Base-by-base conservation (phyloP, 495 filamentous ascomycete species). In the Amphirosellinia nigrospora region DNA sequence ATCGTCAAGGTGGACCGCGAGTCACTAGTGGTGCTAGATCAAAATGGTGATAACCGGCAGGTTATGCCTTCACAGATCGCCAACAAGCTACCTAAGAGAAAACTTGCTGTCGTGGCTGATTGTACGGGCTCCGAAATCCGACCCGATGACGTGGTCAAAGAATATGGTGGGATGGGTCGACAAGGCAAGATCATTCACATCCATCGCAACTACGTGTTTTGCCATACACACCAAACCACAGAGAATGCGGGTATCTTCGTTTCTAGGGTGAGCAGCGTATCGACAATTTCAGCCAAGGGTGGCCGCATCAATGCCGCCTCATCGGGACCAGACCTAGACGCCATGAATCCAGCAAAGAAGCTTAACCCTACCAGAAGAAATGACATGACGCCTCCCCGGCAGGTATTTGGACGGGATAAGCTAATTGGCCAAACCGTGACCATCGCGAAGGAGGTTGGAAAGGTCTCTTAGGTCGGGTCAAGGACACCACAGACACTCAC, bases 1-100 rank as follows among this genome's bases (percentile, higher is more conserved):
- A 89, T 98, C 50, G 89, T 96, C 81, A 97, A 97, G 80, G 94
- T 98, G 28, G 96, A 98, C 73, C 90, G 94, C 39, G 96, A 98
- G 77, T 93, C 93, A 7, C 79, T 99, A 55, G 92, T 91, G 19
- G 91, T 98, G 3, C 80, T 99, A 13, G 95, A 98, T 76, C 96
- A 98, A 78, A 92, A 96, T 69, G 92, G 92, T 61, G 92, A 93
- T 59, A 87, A 87, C 21, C 90, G 93, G 58, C 91, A 90, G 66
- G 84, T 98, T 15, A 88, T 97, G 77, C 94, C 94, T 45, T 96
- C 94, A 3, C 93, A 96, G 77, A 93, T 99, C 55, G 89, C 93
- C 13, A 94, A 94, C 81, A 94, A 92, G 79, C 84, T 98, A 39
- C 89, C 90, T 3, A 89, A 88, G 69, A 90, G 94, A 56, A 90